Base-by-base conservation (phyloP, 352 stramenopile species). In the Peronospora belbahrii region DNA sequence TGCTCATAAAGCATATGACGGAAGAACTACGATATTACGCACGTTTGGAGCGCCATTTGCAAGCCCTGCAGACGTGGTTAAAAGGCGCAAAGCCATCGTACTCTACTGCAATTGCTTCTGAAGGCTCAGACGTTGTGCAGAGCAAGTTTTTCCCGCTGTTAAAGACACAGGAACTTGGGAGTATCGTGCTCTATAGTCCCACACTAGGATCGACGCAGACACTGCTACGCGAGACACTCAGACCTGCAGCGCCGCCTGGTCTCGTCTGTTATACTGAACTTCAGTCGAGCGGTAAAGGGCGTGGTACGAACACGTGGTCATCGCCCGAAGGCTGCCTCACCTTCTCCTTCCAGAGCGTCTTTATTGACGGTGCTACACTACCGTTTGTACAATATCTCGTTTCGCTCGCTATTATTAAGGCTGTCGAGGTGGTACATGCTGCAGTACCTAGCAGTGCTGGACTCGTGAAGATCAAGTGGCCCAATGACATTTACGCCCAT, bases 361-460 rank as follows among this genome's bases (percentile, higher is more conserved):
- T 94, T 53, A 74, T 68, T 33, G 70, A 95, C 52, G 82, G 80
- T 56, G 53, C 59, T 25, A 91, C 68, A 32, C 56, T 96, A 32
- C 85, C 85, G 23, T 93, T 96, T 45, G 74, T 94, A 58, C 85
- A 96, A 62, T 96, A 96, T 43, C 69, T 96, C 43, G 80, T 88
- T 18, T 92, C 83, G 20, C 72, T 96, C 33, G 85, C 85, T 24
- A 84, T 96, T 42, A 69, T 94, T 30, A 77, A 73, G 25, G 79
- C 83, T 1, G 67, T 94, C 31, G 77, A 92, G 42, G 56, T 39
- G 1, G 65, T 93, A n/a, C 65, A 84, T 23, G 13, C 32, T 14
- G 20, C 48, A 20, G 40, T 52, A 23, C 45, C 62, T 3, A 61
- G 42, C 1, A 48, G 48, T 37, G 59, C 48, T 3, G 83, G 71